Conservation (phyloP, 2,329 filamentous ascomycete genomes). For the Colletotrichum truncatum region DNA sequence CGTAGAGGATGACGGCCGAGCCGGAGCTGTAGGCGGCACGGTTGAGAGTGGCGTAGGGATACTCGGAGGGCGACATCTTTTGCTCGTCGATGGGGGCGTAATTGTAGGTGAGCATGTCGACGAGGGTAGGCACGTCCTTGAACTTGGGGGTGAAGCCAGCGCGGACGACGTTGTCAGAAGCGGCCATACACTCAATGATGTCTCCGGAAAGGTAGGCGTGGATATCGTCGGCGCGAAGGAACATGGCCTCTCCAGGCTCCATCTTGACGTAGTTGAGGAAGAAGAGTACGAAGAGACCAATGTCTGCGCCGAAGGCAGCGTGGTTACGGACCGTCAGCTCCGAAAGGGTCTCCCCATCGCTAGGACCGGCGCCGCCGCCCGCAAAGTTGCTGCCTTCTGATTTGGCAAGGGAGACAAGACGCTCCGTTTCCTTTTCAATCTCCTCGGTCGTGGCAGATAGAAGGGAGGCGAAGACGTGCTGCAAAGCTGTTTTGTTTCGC, state of each 20-base stretch:
- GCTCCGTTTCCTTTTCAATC: slow-evolving; percentile 70
- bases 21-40: slow-evolving; percentile 81
- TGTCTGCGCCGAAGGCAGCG: slow-evolving; percentile 85
- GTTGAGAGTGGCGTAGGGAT: slow-evolving; percentile 87
- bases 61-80: slow-evolving; percentile 88
- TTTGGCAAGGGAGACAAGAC: slow-evolving; percentile 77
- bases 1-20: slow-evolving; percentile 80
- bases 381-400: slow-evolving; percentile 79
- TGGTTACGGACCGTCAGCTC: slow-evolving; percentile 82
- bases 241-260: slow-evolving; percentile 90
- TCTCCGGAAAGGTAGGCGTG: slow-evolving; percentile 94
- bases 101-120: slow-evolving; percentile 92
- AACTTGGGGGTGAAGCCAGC: slow-evolving; percentile 98
- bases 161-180: slow-evolving; percentile 97
- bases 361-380: slow-evolving; percentile 70
- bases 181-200: slow-evolving; percentile 99
- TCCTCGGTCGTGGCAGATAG: slow-evolving; percentile 77
- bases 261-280: slow-evolving; percentile 96
- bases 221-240: slow-evolving; percentile 95
- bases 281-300: slow-evolving; percentile 94
- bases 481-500: slow-evolving; percentile 81
- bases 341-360: slow-evolving; percentile 74
- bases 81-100: slow-evolving; percentile 95
- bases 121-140: slow-evolving; percentile 91
- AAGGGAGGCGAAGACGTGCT: slow-evolving; percentile 78